Evolutionary conservation across 1,284 basidiomycete genomes (phyloP).

Genomic region (Ceratobasidium sp.): DNA sequence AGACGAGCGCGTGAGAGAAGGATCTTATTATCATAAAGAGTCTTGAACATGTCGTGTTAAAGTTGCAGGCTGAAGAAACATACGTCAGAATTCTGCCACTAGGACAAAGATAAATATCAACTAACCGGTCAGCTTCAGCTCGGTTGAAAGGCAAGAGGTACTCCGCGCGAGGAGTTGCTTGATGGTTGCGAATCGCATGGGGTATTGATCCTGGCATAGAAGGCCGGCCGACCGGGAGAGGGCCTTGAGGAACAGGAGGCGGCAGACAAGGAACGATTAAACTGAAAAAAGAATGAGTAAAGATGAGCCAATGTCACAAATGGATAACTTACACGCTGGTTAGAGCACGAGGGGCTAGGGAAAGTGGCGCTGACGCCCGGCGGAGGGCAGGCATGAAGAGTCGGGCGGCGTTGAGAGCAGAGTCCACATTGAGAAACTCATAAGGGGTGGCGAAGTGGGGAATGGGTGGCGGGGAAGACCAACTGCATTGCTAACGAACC

Average conservation of each 20-base stretch:
- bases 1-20: conserved; percentile 29
- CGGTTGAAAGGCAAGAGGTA: conserved; percentile 28
- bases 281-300: conserved; percentile 11
- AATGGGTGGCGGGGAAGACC: background rate
- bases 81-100: background rate
- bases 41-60: conserved; percentile 42
- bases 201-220: conserved; percentile 1
- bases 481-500: no score
- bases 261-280: conserved; percentile 1
- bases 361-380: background rate
- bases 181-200: conserved; percentile 35
- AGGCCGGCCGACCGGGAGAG: background rate
- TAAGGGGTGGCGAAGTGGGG: conserved; percentile 57
- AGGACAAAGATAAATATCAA: background rate
- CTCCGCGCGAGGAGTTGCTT: conserved; percentile 24
- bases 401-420: conserved; percentile 34
- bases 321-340: conserved; percentile 13
- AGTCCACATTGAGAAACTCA: conserved; percentile 11
- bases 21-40: conserved; percentile 37
- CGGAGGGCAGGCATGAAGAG: conserved; percentile 38
- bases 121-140: conserved; percentile 35
- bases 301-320: background rate
- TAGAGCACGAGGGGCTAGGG: conserved; percentile 8
- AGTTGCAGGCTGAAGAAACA: conserved; percentile 19
- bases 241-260: background rate